Conservation (phyloP, 306 rosid species). For the Quercus aquifolioides region DNA sequence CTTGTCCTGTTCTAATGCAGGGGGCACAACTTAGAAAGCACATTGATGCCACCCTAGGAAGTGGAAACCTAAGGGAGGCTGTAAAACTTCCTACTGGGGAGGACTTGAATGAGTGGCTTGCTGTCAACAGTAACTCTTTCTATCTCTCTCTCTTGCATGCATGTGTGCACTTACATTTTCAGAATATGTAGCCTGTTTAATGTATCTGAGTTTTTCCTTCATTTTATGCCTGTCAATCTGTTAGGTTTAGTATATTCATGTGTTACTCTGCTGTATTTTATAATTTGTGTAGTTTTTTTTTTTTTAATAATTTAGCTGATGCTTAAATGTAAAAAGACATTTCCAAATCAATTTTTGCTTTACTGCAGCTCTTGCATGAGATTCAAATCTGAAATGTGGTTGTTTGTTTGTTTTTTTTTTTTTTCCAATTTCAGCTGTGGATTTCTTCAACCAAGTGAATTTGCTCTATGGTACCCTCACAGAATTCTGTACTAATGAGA, state of each 20-base stretch:
- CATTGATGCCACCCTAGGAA: constrained; percentile 96
- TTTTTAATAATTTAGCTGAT: not conserved
- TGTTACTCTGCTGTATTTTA: not conserved
- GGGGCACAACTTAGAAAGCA: constrained; percentile 98
- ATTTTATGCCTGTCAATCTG: constrained; percentile 13
- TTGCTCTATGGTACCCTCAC: constrained; percentile 97
- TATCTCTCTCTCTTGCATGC: constrained; percentile 7
- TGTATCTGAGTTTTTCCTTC: constrained; percentile 4
- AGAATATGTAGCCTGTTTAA: not conserved
- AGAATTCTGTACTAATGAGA: constrained; percentile 93
- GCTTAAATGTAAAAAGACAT: not conserved
- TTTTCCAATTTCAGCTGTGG: constrained; percentile 77
- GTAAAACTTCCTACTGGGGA: constrained; percentile 99
- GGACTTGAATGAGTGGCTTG: constrained; percentile 99
- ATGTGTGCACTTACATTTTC: not conserved
- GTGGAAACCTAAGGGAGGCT: constrained; percentile 99
- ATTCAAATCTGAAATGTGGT: constrained; percentile 28
- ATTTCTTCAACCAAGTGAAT: constrained; percentile 99
- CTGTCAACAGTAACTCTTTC: constrained; percentile 79
- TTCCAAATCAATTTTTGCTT: constrained; percentile 5
- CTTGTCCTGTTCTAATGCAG: constrained; percentile 42
- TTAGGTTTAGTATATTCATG: not conserved
- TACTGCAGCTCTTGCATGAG: not conserved
- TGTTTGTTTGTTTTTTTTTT: not conserved
- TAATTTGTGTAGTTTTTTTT: not conserved